Conservation (phyloP, 2,329 filamentous ascomycete genomes). For the Pezicula rhizophila region DNA sequence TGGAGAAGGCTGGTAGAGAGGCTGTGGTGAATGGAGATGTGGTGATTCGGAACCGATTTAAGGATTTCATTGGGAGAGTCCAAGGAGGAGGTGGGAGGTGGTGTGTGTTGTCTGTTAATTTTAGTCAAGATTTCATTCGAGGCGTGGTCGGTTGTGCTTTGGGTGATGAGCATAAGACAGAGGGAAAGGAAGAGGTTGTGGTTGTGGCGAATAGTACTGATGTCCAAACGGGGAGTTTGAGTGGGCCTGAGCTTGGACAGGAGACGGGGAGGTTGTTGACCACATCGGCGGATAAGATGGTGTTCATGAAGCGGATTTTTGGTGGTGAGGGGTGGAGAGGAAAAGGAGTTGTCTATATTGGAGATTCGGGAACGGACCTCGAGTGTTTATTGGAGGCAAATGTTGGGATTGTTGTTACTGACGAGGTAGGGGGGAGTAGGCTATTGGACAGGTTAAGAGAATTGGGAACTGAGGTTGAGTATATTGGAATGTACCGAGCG, state of each 20-base stretch:
- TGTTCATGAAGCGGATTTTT: conserved; percentile 14
- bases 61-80: conserved; percentile 10
- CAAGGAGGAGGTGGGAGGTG: conserved; percentile 5
- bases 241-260: background rate
- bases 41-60: conserved; percentile 14
- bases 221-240: conserved; percentile 13
- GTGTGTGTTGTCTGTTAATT: conserved; percentile 23
- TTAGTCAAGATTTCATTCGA: conserved; percentile 16
- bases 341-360: conserved; percentile 19
- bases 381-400: conserved; percentile 21
- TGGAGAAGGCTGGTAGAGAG: conserved; percentile 11
- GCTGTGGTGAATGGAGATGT: conserved; percentile 13
- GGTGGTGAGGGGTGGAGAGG: conserved; percentile 2
- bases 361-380: conserved; percentile 25
- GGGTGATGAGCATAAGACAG: conserved; percentile 1
- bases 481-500: conserved; percentile 10
- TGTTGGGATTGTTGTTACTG: conserved; percentile 19
- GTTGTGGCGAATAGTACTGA: conserved; percentile 16
- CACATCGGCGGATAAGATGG: conserved; percentile 21
- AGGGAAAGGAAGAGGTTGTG: background rate
- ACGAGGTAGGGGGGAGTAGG: conserved; percentile 10
- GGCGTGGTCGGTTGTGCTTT: conserved; percentile 11
- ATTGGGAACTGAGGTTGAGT: conserved; percentile 9
- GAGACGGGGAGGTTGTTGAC: conserved; percentile 6
- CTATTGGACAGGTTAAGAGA: conserved; percentile 14